Conservation (phyloP, 148 eudicot species). For the Silene uniflora region DNA sequence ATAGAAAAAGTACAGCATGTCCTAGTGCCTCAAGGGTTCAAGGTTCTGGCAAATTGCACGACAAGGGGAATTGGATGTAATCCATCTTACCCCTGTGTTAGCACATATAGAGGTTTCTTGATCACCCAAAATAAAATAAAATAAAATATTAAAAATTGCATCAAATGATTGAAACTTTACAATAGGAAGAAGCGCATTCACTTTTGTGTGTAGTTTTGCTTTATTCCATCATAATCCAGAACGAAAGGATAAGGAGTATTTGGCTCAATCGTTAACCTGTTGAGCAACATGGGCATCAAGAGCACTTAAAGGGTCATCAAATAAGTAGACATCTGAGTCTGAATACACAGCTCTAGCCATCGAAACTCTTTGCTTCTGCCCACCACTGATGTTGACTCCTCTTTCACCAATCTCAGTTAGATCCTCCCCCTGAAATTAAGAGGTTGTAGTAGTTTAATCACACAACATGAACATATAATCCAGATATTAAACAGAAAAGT, state of each 20-base stretch:
- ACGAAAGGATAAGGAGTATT: no score
- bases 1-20: background rate
- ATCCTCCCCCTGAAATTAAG: constrained; percentile 66
- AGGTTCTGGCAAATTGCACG: no score
- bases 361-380: constrained; percentile 95
- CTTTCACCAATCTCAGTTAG: constrained; percentile 98
- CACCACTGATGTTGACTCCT: constrained; percentile 97
- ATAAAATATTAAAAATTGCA: no score
- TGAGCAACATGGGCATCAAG: constrained; percentile 88
- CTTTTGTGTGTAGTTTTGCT: no score
- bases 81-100: no score
- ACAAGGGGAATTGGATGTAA: no score
- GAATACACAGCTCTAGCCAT: constrained; percentile 97
- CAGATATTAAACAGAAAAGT: background rate
- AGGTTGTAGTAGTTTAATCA: background rate
- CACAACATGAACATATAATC: background rate
- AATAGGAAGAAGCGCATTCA: no score
- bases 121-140: no score
- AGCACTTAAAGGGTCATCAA: constrained; percentile 97
- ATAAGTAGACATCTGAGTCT: constrained; percentile 79
- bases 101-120: no score
- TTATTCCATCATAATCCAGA: no score
- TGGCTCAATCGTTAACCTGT: constrained; percentile 48
- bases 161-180: no score
- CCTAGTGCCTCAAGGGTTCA: no score